Evolutionary conservation across 257 asterid species (phyloP).

Genomic region (Forsythia suspensa): DNA sequence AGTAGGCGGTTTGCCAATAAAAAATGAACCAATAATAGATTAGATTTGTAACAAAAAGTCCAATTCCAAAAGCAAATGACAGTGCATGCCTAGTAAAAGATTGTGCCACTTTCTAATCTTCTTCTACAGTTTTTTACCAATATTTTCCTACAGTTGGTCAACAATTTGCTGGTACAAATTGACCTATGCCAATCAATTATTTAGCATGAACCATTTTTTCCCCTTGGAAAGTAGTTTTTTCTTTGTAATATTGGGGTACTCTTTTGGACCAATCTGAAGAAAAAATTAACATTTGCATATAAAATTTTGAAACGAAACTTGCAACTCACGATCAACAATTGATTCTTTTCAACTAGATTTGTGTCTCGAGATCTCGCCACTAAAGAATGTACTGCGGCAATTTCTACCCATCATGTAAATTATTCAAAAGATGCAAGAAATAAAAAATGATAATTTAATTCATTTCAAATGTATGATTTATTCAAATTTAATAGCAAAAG

Average conservation of each 20-base stretch:
- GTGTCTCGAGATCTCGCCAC: neutral
- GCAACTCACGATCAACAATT: neutral
- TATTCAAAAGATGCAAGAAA: neutral
- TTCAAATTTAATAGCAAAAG: too few species aligned
- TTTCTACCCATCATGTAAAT: neutral
- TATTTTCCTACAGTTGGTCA: constrained; percentile 9
- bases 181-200: constrained; percentile 33
- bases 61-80: constrained; percentile 18
- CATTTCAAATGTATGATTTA: neutral
- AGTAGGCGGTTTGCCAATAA: constrained; percentile 14
- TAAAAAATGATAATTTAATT: too few species aligned
- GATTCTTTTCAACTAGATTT: neutral
- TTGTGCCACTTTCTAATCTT: neutral
- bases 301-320: neutral
- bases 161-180: constrained; percentile 16
- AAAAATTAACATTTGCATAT: neutral
- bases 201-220: neutral
- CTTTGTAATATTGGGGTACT: neutral
- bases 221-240: neutral
- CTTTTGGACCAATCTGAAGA: neutral
- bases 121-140: neutral
- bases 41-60: constrained; percentile 33
- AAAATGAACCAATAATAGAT: constrained; percentile 2
- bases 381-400: neutral
- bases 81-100: constrained; percentile 15